These are phyloP conservation scores for Tremella mesenterica DNA, from an alignment of 768 basidiomycete genomes.

Conservation along the genomic window DNA sequence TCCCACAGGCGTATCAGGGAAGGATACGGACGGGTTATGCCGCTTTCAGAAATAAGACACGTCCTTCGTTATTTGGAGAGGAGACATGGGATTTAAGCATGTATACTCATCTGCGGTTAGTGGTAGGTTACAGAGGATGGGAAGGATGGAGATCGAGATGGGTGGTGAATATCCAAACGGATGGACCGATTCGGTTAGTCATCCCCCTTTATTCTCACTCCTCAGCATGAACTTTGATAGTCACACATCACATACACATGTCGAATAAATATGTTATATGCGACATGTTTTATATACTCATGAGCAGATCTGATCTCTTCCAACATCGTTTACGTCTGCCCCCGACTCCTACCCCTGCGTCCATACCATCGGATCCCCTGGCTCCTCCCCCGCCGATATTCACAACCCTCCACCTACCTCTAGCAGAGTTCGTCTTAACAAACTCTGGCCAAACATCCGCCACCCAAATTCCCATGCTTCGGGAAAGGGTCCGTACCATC, in stretches of 20 bases:
- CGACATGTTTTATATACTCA: neutral
- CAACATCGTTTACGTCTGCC: conserved; percentile 63
- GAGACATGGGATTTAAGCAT: conserved; percentile 72
- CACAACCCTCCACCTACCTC: conserved; percentile 59
- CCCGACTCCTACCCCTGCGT: conserved; percentile 10
- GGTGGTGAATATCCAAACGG: conserved; percentile 87
- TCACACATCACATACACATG: neutral
- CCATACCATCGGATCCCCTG: conserved; percentile 18
- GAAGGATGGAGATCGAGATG: conserved; percentile 71
- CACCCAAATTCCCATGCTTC: conserved; percentile 63
- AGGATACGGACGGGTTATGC: conserved; percentile 78
- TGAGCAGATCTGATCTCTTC: conserved; percentile 70
- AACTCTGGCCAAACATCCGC: conserved; percentile 50
- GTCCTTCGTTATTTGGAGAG: conserved; percentile 80
- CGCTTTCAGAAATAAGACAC: conserved; percentile 74
- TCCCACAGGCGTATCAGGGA: conserved; percentile 59
- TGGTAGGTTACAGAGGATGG: conserved; percentile 68
- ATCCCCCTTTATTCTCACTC: no score
- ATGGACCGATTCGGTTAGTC: conserved; percentile 50
- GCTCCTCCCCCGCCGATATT: conserved; percentile 13
- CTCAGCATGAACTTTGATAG: no score
- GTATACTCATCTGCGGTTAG: conserved; percentile 71
- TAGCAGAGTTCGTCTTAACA: conserved; percentile 51
- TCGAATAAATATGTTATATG: neutral
- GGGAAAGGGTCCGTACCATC: conserved; percentile 65